Evolutionary conservation across 768 basidiomycete genomes (phyloP).

Genomic region (Pleurotus tuber-regium): DNA sequence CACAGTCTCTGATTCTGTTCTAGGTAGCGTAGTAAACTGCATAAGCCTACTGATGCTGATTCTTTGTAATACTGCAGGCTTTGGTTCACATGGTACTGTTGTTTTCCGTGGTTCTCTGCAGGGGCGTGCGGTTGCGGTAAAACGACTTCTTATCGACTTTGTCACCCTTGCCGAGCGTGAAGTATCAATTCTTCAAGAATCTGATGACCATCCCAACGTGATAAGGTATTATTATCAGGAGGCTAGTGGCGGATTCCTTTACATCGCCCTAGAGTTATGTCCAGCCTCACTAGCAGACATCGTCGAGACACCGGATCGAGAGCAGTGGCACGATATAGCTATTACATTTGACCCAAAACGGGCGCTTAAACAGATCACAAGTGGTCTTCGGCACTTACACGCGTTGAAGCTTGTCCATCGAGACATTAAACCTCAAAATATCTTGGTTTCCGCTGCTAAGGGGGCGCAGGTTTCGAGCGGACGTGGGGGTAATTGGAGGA

Average conservation of each 20-base stretch:
- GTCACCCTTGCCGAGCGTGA: conserved; percentile 93
- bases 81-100: conserved; percentile 95
- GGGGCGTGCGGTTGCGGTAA: conserved; percentile 97
- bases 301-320: conserved; percentile 71
- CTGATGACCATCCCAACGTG: conserved; percentile 98
- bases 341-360: conserved; percentile 82
- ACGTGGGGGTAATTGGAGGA: conserved; percentile 50
- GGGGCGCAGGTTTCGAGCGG: conserved; percentile 38
- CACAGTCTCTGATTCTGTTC: conserved; percentile 67
- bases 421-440: conserved; percentile 98
- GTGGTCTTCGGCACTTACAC: conserved; percentile 88
- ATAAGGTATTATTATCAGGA: conserved; percentile 99
- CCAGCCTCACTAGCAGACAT: conserved; percentile 88
- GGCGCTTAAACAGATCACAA: conserved; percentile 82
- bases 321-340: conserved; percentile 73
- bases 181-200: conserved; percentile 91
- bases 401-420: conserved; percentile 95
- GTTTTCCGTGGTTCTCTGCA: conserved; percentile 95
- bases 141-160: conserved; percentile 92
- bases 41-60: background rate
- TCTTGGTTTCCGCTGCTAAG: conserved; percentile 77
- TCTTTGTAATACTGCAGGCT: conserved; percentile 50
- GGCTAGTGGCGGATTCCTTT: conserved; percentile 88
- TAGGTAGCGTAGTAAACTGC: conserved; percentile 51
- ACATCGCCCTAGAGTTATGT: conserved; percentile 95